Evolutionary conservation across 1,284 basidiomycete species (phyloP).

Genomic region (Tilletia walkeri): DNA sequence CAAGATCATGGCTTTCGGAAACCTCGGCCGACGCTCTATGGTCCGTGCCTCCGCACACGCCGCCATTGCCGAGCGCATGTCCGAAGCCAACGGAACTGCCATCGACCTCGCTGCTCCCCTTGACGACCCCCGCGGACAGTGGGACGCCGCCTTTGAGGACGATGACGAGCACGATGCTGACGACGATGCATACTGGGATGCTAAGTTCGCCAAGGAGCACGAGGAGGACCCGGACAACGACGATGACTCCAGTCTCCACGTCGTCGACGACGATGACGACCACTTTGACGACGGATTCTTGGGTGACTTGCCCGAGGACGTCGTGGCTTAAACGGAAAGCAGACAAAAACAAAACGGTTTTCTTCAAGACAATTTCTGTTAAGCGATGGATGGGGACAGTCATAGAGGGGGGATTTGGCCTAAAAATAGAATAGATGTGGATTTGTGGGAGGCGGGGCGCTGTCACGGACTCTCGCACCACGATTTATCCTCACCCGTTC

Average conservation of each 20-base stretch:
- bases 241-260: not conserved
- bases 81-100: not conserved
- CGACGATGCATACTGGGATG: slow-evolving; percentile 16
- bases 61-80: not conserved
- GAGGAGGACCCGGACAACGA: not conserved
- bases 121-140: slow-evolving; percentile 13
- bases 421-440: no score
- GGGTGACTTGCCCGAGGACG: not conserved
- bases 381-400: no score
- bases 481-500: no score
- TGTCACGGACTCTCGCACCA: no score
- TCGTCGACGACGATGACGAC: not conserved
- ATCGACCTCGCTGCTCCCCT: not conserved
- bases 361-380: no score
- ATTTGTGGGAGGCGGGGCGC: no score
- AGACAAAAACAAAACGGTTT: no score
- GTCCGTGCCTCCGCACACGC: not conserved
- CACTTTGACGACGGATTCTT: slow-evolving; percentile 4
- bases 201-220: not conserved
- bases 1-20: slow-evolving; percentile 5
- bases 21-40: not conserved
- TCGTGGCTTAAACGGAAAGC: not conserved
- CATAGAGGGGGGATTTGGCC: no score
- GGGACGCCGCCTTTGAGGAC: not conserved
- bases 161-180: slow-evolving; percentile 1